These are phyloP conservation scores for Chrysoporthe austroafricana DNA, from an alignment of 2,329 filamentous ascomycete genomes.

Conservation along the genomic window DNA sequence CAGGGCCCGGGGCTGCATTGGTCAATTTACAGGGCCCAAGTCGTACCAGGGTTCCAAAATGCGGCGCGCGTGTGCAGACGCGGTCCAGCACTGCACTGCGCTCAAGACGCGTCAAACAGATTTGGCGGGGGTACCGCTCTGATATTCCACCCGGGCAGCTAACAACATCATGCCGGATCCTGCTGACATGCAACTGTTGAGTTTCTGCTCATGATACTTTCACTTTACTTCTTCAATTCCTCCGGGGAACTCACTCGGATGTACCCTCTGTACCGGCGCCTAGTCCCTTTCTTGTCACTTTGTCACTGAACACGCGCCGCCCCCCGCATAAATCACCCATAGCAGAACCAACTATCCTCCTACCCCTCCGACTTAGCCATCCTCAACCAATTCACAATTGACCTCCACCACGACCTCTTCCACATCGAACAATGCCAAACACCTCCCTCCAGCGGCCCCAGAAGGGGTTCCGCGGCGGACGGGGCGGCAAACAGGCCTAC, in stretches of 20 bases:
- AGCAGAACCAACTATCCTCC: not conserved
- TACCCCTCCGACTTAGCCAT: not conserved
- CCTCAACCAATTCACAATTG: not conserved
- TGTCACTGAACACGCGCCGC: slow-evolving; percentile 8
- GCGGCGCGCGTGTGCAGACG: slow-evolving; percentile 29
- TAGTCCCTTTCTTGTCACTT: not conserved
- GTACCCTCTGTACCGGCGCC: not conserved
- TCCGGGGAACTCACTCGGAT: not conserved
- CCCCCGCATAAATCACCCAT: not conserved
- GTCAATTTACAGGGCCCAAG: not conserved
- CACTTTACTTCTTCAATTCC: not conserved
- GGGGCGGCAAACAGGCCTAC: slow-evolving; percentile 66
- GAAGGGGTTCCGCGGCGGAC: slow-evolving; percentile 63
- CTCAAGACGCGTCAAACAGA: slow-evolving; percentile 27
- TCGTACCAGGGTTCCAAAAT: not conserved
- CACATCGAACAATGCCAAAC: slow-evolving; percentile 57
- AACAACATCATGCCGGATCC: slow-evolving; percentile 21
- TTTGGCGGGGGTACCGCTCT: slow-evolving; percentile 22
- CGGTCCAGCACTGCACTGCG: slow-evolving; percentile 21
- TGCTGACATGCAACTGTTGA: slow-evolving; percentile 18
- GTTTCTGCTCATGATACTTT: slow-evolving; percentile 11
- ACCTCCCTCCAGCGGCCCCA: slow-evolving; percentile 63
- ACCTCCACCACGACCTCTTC: not conserved
- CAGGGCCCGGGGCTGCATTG: not conserved
- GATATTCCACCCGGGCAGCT: slow-evolving; percentile 17